phyloP scores from a whole-genome alignment of 2,329 filamentous ascomycete species.

The Capronia epimyces region DNA sequence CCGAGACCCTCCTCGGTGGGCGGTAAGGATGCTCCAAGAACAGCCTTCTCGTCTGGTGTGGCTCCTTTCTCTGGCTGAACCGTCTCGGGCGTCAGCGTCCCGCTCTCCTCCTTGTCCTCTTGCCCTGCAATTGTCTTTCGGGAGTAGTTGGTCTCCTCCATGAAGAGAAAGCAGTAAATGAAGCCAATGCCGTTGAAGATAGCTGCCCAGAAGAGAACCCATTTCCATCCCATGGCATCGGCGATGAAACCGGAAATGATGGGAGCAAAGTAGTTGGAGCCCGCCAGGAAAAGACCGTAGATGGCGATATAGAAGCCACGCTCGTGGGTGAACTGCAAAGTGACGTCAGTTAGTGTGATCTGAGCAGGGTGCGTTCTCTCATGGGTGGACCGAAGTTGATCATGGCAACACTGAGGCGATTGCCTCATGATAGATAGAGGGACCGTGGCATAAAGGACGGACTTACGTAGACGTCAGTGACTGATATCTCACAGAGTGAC shows the following conservation, averaged over 20 bases:
- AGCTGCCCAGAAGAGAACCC: conserved; percentile 22
- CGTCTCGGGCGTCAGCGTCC: background rate
- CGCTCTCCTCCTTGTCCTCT: background rate
- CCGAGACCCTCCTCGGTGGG: background rate
- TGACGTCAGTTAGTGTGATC: background rate
- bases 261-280: conserved; percentile 20
- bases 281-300: conserved; percentile 21
- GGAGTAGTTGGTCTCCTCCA: conserved; percentile 22
- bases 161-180: conserved; percentile 17
- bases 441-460: background rate
- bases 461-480: conserved; percentile 36
- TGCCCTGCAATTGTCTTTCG: conserved; percentile 6
- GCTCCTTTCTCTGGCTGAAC: background rate
- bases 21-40: background rate
- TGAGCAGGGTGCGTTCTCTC: no score
- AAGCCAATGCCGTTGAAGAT: conserved; percentile 14
- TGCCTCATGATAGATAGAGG: no score
- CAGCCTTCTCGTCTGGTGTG: background rate
- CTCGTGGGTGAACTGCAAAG: conserved; percentile 23
- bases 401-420: no score
- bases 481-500: conserved; percentile 44
- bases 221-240: conserved; percentile 26
- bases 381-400: no score
- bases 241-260: conserved; percentile 23
- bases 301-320: conserved; percentile 23